phyloP scores from a whole-genome alignment of 805 yeast species.

The Candida ipomoeae region DNA sequence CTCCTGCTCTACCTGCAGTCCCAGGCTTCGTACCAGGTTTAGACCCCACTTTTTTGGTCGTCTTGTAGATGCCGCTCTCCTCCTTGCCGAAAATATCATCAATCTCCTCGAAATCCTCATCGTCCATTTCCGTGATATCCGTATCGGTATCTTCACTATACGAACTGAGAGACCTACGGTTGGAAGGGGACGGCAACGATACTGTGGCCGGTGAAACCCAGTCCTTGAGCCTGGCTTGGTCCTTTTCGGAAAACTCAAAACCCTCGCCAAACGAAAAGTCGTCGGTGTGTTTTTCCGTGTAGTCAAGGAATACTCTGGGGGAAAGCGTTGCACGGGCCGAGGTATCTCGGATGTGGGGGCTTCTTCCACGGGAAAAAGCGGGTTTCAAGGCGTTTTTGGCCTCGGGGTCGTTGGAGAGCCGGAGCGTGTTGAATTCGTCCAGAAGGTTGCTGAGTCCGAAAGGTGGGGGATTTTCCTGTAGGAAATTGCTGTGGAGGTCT shows the following conservation, averaged over 20 bases:
- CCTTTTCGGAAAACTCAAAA: background rate
- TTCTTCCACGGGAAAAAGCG: slow-evolving; percentile 1
- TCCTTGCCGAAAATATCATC: slow-evolving; percentile 38
- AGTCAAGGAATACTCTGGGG: slow-evolving; percentile 5
- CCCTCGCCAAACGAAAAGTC: slow-evolving; percentile 12
- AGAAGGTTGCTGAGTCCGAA: slow-evolving; percentile 5
- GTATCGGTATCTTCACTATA: slow-evolving; percentile 40
- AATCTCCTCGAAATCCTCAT: slow-evolving; percentile 35
- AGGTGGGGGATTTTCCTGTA: background rate
- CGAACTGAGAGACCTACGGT: slow-evolving; percentile 29
- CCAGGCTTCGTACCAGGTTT: background rate
- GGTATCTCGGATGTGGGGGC: slow-evolving; percentile 4
- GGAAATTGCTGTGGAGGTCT: background rate
- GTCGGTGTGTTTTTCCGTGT: slow-evolving; percentile 8
- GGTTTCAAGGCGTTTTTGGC: background rate
- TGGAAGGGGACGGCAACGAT: slow-evolving; percentile 14
- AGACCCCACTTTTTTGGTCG: slow-evolving; percentile 8
- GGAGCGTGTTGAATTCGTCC: slow-evolving; percentile 2
- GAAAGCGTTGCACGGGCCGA: slow-evolving; percentile 2
- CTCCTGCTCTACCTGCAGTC: slow-evolving; percentile 19
- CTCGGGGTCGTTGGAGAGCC: background rate
- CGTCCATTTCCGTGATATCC: slow-evolving; percentile 36
- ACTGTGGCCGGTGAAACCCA: slow-evolving; percentile 15
- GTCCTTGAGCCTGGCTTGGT: slow-evolving; percentile 1
- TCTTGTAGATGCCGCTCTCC: slow-evolving; percentile 32